Base-by-base conservation (phyloP, 768 basidiomycete species). In the Boletus bicolor region DNA sequence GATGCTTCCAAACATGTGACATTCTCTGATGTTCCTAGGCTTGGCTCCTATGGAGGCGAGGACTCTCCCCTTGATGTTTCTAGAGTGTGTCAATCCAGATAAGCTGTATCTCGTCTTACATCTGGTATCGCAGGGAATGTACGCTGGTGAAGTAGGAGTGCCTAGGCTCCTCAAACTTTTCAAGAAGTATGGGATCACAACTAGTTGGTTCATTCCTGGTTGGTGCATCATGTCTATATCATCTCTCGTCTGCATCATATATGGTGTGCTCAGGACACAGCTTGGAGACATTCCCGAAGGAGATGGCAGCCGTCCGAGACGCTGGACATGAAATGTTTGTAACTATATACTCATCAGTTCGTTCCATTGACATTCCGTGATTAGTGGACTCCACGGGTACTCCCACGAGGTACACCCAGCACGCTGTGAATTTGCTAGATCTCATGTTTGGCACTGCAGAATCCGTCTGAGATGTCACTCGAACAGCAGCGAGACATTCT, bases 151-250 rank as follows among this genome's bases (percentile, higher is more conserved):
- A 66, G 86, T 91, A 30, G 88, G 89, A 4, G 74, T 79, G 0
- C 82, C 81, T 6, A 80, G 87, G 14, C 75, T 90, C 8, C 74
- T 90, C 60, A 88, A 87, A 69, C 70, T 89, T 21, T 89, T 90
- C 71, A 73, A 77, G 34, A 89, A 88, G 70, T 86, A 86, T 65
- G 73, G 76, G n/a, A 83, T 82, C 56, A 78, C 72, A 68, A 83
- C 86, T 24, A 87, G 83, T 10, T 89, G 86, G 86, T 90, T 89
- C 67, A 87, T 89, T 51, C 86, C 87, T 26, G 87, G 86, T 80
- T 61, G 26, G 57, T 39, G 2, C 15, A 4, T 14, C 38, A 11
- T 21, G 9, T 9, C 19, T 15, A 41, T 39, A 10, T 55, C 14
- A 42, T 38, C 14, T 34, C 19, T 34, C n/a, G 24, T 32, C 28